Evolutionary conservation across 495 filamentous ascomycete species (phyloP), one percentile per base, ranked within the genome.

Genomic region (Tirmania nivea): DNA sequence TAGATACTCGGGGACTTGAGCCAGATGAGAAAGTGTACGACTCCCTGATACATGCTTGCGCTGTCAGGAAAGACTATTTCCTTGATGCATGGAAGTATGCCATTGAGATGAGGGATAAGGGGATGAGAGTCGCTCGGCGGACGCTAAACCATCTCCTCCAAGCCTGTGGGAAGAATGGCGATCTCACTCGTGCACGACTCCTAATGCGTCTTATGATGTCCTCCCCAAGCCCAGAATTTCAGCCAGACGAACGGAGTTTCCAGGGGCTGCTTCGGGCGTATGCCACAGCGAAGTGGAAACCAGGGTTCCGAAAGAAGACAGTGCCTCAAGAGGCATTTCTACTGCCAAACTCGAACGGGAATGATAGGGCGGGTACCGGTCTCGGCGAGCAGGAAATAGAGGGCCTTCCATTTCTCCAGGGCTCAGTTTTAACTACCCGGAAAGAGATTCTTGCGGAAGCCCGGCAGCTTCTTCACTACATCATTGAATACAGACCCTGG

Each of bases 41-140:
- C 47, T 45, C 62, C 5, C 51, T 65, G 17, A 64, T 65, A 34
- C 62, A 65, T 35, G 62, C 62, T 10, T 64, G 62, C 35, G 62
- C 62, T n/a, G 37, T 62, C 25, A 52, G 59, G 21, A 64, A 62
- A 42, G 62, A 65, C 45, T 65, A 59, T 34, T 65, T 61, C 21
- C 10, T 48, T 0, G 52, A 65, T 10, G 62, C 57, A 19, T 65
- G 62, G 62, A 57, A 56, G 50, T 64, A 59, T 49, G 59, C 62
- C 10, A 58, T 52, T 8, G 49, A 59, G n/a, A 65, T 65, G 62
- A 56, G 60, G 36, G 21, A 34, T 12, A 35, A 53, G 5, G 62
- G 62, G 10, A 42, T 61, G 39, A 39, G 20, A 5, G 48, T 65
- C 10, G 55, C 55, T 45, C 48, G n/a, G 17, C 49, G 48, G 9